Percentiles rank a stretch among this genome's conserved stretches.
These are phyloP conservation scores for Rhodomyrtus psidioides DNA, from an alignment of 441 rosid species.

Conservation along the genomic window DNA sequence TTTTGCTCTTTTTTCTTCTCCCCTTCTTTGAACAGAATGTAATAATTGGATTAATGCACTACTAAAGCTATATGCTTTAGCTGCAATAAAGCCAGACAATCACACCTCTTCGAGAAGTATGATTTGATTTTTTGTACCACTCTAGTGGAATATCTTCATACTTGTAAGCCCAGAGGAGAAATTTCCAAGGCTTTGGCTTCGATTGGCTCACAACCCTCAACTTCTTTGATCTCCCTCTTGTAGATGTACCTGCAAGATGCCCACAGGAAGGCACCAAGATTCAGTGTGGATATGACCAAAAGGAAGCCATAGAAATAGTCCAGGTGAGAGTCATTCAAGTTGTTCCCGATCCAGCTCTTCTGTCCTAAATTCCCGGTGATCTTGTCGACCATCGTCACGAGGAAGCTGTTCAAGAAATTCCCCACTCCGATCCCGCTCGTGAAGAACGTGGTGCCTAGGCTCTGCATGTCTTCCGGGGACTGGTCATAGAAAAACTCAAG, in stretches of 20 bases:
- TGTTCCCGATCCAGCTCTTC: constrained; percentile 76
- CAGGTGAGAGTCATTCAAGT: constrained; percentile 65
- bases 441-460: constrained; percentile 86
- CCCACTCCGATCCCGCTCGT: constrained; percentile 84
- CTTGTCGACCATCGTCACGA: constrained; percentile 63
- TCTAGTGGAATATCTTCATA: constrained; percentile 2
- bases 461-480: constrained; percentile 81
- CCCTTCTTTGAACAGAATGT: neutral
- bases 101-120: neutral
- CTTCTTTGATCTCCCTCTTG: constrained; percentile 45
- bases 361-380: constrained; percentile 36
- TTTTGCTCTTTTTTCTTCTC: neutral
- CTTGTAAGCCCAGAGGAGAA: constrained; percentile 43
- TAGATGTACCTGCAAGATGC: constrained; percentile 54
- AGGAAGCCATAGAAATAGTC: constrained; percentile 85
- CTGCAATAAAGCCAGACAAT: neutral
- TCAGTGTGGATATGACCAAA: constrained; percentile 42
- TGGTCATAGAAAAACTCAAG: constrained; percentile 90
- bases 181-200: constrained; percentile 46
- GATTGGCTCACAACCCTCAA: constrained; percentile 29
- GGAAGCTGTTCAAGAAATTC: constrained; percentile 69
- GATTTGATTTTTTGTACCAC: neutral
- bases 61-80: neutral
- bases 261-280: constrained; percentile 58
- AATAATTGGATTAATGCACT: neutral